phyloP scores from a whole-genome alignment of 1,284 basidiomycete species.

The Athelia psychrophila region DNA sequence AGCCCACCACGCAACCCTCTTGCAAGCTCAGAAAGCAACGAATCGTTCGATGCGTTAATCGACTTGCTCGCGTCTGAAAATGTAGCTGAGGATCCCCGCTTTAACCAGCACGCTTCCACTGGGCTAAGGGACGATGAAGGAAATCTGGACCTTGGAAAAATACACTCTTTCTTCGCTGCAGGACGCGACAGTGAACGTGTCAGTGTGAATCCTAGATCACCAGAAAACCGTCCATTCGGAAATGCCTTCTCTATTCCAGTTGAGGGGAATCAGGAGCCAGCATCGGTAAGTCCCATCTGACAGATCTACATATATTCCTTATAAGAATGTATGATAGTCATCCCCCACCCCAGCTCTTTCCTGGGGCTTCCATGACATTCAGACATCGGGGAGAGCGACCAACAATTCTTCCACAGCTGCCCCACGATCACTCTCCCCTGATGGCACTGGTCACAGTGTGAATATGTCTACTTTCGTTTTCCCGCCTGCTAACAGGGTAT shows the following conservation, averaged over 20 bases:
- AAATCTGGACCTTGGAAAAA: slow-evolving; percentile 12
- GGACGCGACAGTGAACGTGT: not conserved
- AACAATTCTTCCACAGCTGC: too few species aligned
- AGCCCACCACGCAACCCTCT: not conserved
- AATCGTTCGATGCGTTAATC: slow-evolving; percentile 28
- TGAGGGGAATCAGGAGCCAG: too few species aligned
- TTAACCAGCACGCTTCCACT: not conserved
- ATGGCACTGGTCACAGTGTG: too few species aligned
- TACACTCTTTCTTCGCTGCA: slow-evolving; percentile 10
- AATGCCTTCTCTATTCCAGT: not conserved
- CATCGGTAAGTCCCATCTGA: not conserved
- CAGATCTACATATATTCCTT: not conserved
- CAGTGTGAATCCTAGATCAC: not conserved
- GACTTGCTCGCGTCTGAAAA: slow-evolving; percentile 30
- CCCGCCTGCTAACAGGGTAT: too few species aligned
- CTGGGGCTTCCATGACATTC: not conserved
- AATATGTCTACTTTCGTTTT: too few species aligned
- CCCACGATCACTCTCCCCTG: too few species aligned
- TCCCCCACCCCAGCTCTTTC: not conserved
- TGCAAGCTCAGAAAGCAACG: slow-evolving; percentile 8
- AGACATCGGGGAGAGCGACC: too few species aligned
- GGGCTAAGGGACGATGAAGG: slow-evolving; percentile 8
- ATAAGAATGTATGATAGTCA: not conserved
- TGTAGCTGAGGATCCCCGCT: slow-evolving; percentile 11
- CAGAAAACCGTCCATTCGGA: not conserved